phyloP scores from a whole-genome alignment of 2,329 filamentous ascomycete genomes.

The Penicillium sp. region DNA sequence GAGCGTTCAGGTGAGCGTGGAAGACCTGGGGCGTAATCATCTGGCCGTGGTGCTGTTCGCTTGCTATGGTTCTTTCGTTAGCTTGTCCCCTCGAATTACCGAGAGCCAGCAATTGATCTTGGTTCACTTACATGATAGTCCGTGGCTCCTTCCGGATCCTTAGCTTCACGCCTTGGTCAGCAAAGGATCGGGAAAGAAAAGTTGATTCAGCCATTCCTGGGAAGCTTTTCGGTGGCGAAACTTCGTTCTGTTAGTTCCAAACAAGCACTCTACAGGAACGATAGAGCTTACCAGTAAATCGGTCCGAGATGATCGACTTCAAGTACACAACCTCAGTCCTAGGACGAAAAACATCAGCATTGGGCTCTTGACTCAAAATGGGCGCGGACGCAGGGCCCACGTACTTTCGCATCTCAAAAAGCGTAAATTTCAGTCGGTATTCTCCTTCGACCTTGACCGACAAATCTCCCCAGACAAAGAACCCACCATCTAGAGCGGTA shows the following conservation, averaged over 20 bases:
- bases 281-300: conserved; percentile 65
- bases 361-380: conserved; percentile 24
- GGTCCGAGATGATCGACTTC: conserved; percentile 63
- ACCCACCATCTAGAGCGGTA: conserved; percentile 67
- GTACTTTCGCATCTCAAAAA: conserved; percentile 73
- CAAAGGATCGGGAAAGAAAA: conserved; percentile 78
- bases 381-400: conserved; percentile 23
- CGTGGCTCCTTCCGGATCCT: conserved; percentile 82
- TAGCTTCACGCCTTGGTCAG: conserved; percentile 83
- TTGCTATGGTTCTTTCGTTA: conserved; percentile 38
- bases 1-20: conserved; percentile 46
- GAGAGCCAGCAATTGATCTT: background rate
- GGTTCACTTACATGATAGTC: conserved; percentile 48
- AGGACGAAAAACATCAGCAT: background rate
- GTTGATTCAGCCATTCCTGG: conserved; percentile 83
- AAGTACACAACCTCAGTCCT: conserved; percentile 56
- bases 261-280: background rate
- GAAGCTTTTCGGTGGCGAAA: conserved; percentile 67
- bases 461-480: conserved; percentile 90
- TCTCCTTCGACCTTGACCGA: conserved; percentile 76
- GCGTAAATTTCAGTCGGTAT: conserved; percentile 75
- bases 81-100: background rate
- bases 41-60: conserved; percentile 42
- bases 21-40: conserved; percentile 43
- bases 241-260: conserved; percentile 31